Evolutionary conservation across 768 basidiomycete species (phyloP), one percentile per base, ranked within the genome.

Genomic region (Amanita phalloides): DNA sequence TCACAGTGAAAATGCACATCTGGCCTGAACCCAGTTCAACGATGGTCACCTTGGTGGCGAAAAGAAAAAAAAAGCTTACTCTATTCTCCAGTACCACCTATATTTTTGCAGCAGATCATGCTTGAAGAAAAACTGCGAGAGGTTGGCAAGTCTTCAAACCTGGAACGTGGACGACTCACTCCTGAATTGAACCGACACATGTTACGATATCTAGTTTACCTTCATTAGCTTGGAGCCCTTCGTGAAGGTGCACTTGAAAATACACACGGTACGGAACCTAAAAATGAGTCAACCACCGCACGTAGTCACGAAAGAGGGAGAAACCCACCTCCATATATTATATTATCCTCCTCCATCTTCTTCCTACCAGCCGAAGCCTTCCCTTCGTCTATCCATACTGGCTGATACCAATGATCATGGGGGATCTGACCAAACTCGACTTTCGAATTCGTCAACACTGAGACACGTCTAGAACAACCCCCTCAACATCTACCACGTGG

Each of bases 81-180:
- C 85, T 42, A 90, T 77, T 11, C 86, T 73, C 86, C 86, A 89
- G 65, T 90, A 89, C 72, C 81, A 90, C 50, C 81, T 74, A 63
- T 81, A 87, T 43, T 78, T 68, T 52, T 76, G 72, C 46, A 89
- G 65, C 13, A 87, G 64, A 3, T 78, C 75, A 59, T 90, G 86
- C 39, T 72, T 66, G 74, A 79, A 90, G 71, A 90, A 90, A 71
- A 78, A 81, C 71, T 81, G 35, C 43, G 46, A 13, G 23, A 33
- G 33, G 38, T 47, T 13, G 17, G 48, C 35, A 57, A 46, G 8
- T 35, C 36, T 8, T 6, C 4, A 36, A 36, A 3, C 7, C 41
- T 10, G 6, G 7, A 39, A 51, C 7, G 26, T 44, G 36, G 39
- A 52, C 17, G 7, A 66, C 74, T 55, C 54, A 79, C 77, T n/a